These are phyloP conservation scores for Diaporthe citriasiana DNA, from an alignment of 2,329 filamentous ascomycete genomes.

Conservation along the genomic window DNA sequence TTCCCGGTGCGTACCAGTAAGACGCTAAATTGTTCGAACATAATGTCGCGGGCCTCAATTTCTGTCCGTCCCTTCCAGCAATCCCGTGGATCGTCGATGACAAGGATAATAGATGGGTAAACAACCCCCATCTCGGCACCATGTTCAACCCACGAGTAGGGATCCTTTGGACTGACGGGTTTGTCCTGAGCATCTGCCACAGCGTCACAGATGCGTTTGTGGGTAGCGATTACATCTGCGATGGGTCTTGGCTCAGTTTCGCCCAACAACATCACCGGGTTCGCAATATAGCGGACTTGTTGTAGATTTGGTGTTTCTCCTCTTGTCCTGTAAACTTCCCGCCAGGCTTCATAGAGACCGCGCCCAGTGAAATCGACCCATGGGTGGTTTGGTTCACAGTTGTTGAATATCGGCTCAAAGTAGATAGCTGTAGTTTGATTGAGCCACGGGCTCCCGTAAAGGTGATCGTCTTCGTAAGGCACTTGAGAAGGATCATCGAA, in stretches of 20 bases:
- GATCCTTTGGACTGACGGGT: neutral
- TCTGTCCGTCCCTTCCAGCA: neutral
- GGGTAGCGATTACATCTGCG: neutral
- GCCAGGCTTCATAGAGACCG: neutral
- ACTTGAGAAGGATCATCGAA: neutral
- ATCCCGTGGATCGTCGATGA: neutral
- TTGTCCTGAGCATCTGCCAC: neutral
- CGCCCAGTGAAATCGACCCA: neutral
- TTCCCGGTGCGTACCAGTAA: neutral
- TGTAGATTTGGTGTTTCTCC: neutral
- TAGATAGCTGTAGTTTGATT: constrained; percentile 3
- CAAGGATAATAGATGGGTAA: neutral
- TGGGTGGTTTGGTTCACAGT: neutral
- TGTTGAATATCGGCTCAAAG: neutral
- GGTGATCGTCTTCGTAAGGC: neutral
- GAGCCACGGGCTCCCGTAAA: neutral
- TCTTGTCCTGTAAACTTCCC: neutral
- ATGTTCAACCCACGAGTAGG: neutral
- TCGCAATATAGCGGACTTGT: neutral
- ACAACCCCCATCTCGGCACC: neutral
- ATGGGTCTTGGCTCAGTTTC: neutral
- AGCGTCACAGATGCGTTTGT: neutral
- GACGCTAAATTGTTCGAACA: neutral
- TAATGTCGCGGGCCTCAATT: neutral
- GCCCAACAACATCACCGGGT: neutral